phyloP scores from a whole-genome alignment of 2,329 filamentous ascomycete genomes.

The Ascocoryne sarcoides region DNA sequence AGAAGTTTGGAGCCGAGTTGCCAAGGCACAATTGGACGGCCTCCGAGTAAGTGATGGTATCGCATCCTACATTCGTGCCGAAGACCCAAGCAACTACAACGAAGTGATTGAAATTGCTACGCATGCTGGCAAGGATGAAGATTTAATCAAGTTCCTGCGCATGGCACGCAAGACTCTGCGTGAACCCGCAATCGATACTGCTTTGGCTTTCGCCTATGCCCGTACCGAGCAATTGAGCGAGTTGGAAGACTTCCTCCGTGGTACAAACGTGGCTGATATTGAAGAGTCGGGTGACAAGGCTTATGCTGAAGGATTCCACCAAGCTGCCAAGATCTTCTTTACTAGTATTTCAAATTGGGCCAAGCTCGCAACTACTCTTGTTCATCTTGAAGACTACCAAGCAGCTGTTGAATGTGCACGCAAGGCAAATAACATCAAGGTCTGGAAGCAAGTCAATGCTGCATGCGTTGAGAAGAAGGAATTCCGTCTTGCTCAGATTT shows the following conservation, averaged over 20 bases:
- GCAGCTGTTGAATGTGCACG: constrained; percentile 94
- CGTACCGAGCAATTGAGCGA: constrained; percentile 85
- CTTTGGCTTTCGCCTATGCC: constrained; percentile 86
- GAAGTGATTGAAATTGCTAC: constrained; percentile 96
- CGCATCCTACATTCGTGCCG: constrained; percentile 93
- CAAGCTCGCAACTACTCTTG: constrained; percentile 92
- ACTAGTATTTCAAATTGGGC: constrained; percentile 99
- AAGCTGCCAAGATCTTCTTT: constrained; percentile 98
- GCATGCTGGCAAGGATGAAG: constrained; percentile 93
- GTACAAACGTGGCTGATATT: constrained; percentile 88
- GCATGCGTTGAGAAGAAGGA: constrained; percentile 97
- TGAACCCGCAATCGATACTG: constrained; percentile 88
- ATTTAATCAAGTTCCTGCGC: constrained; percentile 89
- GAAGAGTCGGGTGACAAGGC: constrained; percentile 98
- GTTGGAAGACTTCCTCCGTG: constrained; percentile 90
- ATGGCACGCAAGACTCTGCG: constrained; percentile 97
- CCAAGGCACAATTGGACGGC: constrained; percentile 94
- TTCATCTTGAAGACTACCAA: constrained; percentile 96
- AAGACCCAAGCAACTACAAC: constrained; percentile 83
- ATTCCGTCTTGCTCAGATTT: constrained; percentile 97
- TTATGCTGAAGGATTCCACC: constrained; percentile 85
- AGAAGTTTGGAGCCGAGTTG: constrained; percentile 97
- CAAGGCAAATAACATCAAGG: constrained; percentile 98
- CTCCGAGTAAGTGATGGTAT: constrained; percentile 88
- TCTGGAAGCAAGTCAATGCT: constrained; percentile 97